Percentiles rank a stretch among this genome's conserved stretches.
These are phyloP conservation scores for Phytophthora crassamura DNA, from an alignment of 352 stramenopile species.

Conservation along the genomic window DNA sequence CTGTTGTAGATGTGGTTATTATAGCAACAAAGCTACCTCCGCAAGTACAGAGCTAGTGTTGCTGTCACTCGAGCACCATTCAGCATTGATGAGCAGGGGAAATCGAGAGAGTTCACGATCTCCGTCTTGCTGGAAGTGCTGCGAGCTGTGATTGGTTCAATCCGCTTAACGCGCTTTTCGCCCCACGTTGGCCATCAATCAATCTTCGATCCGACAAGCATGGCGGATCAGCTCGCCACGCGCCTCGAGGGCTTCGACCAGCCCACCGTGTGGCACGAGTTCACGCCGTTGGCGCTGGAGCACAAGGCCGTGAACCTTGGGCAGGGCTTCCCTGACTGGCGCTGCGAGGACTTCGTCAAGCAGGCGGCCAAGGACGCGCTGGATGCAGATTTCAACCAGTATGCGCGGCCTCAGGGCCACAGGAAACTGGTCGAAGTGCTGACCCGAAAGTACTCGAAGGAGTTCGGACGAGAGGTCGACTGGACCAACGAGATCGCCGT, in stretches of 20 bases:
- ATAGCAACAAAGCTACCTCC: too few species aligned
- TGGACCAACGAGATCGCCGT: slow-evolving; percentile 93
- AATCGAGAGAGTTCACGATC: too few species aligned
- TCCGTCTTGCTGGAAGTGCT: neutral
- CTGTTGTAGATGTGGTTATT: too few species aligned
- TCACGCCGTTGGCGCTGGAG: slow-evolving; percentile 89
- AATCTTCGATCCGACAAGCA: slow-evolving; percentile 16
- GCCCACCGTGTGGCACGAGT: slow-evolving; percentile 88
- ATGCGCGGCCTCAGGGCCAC: slow-evolving; percentile 92
- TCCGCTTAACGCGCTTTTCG: slow-evolving; percentile 9
- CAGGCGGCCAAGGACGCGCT: slow-evolving; percentile 93
- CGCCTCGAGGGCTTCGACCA: slow-evolving; percentile 79
- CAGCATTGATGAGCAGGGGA: too few species aligned
- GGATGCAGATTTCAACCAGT: slow-evolving; percentile 95
- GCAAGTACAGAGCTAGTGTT: too few species aligned
- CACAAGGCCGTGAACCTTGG: slow-evolving; percentile 93
- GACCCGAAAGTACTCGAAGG: slow-evolving; percentile 91
- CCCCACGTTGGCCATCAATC: slow-evolving; percentile 22
- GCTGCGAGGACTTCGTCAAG: slow-evolving; percentile 94
- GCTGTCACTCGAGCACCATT: too few species aligned
- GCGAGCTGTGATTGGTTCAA: slow-evolving; percentile 20
- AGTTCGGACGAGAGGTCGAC: slow-evolving; percentile 88
- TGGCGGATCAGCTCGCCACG: slow-evolving; percentile 65
- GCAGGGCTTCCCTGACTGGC: slow-evolving; percentile 96
- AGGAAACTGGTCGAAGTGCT: slow-evolving; percentile 83